phyloP scores from a whole-genome alignment of 2,329 filamentous ascomycete species.

The Penicillium sp. region DNA sequence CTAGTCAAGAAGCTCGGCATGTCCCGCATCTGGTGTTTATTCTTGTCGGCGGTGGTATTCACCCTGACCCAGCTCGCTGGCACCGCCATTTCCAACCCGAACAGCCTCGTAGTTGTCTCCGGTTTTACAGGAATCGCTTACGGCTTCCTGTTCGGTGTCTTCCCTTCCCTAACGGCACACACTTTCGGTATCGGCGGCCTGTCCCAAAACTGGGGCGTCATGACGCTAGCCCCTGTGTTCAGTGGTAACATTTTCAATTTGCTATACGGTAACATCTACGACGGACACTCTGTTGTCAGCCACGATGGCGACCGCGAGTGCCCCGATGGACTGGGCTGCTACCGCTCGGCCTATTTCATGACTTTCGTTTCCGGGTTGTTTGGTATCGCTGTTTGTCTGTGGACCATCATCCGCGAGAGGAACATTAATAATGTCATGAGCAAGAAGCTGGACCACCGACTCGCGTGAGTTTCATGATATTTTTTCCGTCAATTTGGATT shows the following conservation, averaged over 20 bases:
- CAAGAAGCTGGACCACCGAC: constrained; percentile 35
- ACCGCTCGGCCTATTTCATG: constrained; percentile 74
- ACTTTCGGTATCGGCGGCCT: constrained; percentile 87
- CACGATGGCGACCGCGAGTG: constrained; percentile 72
- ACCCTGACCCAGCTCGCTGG: constrained; percentile 75
- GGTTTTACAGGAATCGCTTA: constrained; percentile 84
- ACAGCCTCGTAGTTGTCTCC: constrained; percentile 74
- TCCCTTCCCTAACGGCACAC: constrained; percentile 84
- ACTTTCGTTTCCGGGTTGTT: constrained; percentile 71
- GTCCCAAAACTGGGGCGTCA: constrained; percentile 93
- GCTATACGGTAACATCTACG: constrained; percentile 81
- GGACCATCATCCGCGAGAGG: constrained; percentile 46
- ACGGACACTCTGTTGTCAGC: constrained; percentile 70
- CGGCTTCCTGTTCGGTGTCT: constrained; percentile 91
- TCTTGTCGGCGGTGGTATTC: constrained; percentile 75
- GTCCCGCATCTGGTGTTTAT: constrained; percentile 88
- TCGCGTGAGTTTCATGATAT: constrained; percentile 26
- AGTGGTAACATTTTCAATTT: constrained; percentile 92
- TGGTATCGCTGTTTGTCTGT: constrained; percentile 69
- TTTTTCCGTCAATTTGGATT: not conserved
- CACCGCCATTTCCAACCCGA: constrained; percentile 72
- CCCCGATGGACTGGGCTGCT: constrained; percentile 75
- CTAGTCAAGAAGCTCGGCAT: constrained; percentile 77
- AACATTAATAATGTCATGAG: constrained; percentile 27
- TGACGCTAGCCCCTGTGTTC: constrained; percentile 85